Base-by-base conservation (phyloP, 805 yeast species). In the Zygosaccharomyces siamensis region DNA sequence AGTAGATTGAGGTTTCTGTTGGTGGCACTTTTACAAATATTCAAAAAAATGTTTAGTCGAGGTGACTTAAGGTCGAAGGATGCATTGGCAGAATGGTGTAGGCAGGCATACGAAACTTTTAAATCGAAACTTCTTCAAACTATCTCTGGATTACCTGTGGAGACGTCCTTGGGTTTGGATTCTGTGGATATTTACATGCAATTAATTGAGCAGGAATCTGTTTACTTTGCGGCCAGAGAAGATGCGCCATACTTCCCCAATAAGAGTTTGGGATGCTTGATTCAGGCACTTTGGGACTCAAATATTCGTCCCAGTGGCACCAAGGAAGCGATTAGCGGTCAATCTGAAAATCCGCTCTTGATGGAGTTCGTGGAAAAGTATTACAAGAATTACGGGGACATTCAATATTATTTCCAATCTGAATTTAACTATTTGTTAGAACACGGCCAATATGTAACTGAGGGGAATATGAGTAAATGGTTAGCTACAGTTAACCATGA, bases 321-420 rank as follows among this genome's bases (percentile, higher is more conserved):
- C 3, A 57, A 71, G 5, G 65, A 73, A 23, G 78, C 76, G 8
- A 66, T 79, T 0, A 68, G 73, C 30, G 68, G 68, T 3, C 58
- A 60, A 39, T 63, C 67, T 1, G 74, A 75, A 12, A 76, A 74
- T 59, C 73, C 77, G 45, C 62, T 77, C 10, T 50, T 80, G 12
- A 63, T 72, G 43, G 88, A 84, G 61, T 86, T 86, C 59, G 58
- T 73, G 26, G 80, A 75, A 20, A 71, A 70, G 24, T 81, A 77
- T 51, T 83, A 83, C 59, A 59, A 60, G 27, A 73, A 74, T 56
- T 79, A 77, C 64, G 86, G 86, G 72, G 99, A 92, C 63, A 67
- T 92, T 49, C 87, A 89, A 57, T 88, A 73, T 61, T 86, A 83
- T 60, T 83, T 87, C 55, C 80, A 84, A 60, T 70, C 74, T 33